phyloP scores from a whole-genome alignment of 2,329 filamentous ascomycete species.

The Eutypa lata region DNA sequence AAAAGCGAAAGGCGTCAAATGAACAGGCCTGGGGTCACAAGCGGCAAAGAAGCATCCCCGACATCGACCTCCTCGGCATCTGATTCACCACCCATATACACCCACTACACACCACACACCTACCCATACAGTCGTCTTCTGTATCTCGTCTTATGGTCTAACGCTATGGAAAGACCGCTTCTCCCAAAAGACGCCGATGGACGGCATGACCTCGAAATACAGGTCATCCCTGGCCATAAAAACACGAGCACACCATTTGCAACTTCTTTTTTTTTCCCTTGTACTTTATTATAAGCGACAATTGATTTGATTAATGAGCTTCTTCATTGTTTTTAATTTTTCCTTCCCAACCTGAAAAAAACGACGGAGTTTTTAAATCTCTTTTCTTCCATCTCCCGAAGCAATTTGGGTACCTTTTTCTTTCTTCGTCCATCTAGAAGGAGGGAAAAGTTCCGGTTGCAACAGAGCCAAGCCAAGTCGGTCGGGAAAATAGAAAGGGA shows the following conservation, averaged over 20 bases:
- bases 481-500: too few relatives aligned
- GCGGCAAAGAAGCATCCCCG: constrained; percentile 57
- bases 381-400: too few relatives aligned
- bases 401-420: too few relatives aligned
- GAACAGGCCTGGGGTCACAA: constrained; percentile 47
- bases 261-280: constrained; percentile 37
- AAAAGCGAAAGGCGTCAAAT: constrained; percentile 54
- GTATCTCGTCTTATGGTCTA: constrained; percentile 3
- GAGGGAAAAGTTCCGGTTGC: too few relatives aligned
- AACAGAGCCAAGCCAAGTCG: too few relatives aligned
- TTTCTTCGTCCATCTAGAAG: too few relatives aligned
- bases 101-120: neutral
- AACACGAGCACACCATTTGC: constrained; percentile 34
- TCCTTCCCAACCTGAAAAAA: too few relatives aligned
- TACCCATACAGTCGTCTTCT: constrained; percentile 3
- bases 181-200: constrained; percentile 23
- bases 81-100: constrained; percentile 28
- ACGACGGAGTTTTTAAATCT: too few relatives aligned
- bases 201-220: constrained; percentile 23
- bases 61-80: constrained; percentile 47
- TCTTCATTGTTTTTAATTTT: too few relatives aligned
- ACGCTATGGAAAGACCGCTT: constrained; percentile 3
- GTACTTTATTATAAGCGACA: neutral
- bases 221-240: constrained; percentile 29
- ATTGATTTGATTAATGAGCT: neutral